Conservation (phyloP, 495 filamentous ascomycete genomes). For the Jackrogersella multiformis region DNA sequence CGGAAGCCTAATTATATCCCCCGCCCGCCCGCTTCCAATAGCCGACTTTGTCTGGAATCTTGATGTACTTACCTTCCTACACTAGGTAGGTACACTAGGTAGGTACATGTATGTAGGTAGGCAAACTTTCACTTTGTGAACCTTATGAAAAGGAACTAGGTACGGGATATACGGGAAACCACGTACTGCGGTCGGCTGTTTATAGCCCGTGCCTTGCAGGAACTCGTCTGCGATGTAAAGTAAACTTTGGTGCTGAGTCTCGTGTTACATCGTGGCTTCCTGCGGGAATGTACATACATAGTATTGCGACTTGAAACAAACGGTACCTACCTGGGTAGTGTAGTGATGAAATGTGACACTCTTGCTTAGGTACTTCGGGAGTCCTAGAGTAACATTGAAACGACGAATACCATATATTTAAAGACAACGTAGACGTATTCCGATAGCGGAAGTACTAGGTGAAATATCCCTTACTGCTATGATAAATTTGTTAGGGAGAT, state of each 20-base stretch:
- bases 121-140: too few relatives aligned
- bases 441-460: too few relatives aligned
- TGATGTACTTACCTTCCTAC: not conserved
- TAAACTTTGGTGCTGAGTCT: constrained; percentile 24
- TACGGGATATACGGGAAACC: too few relatives aligned
- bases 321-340: too few relatives aligned
- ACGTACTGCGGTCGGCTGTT: too few relatives aligned
- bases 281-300: constrained; percentile 26
- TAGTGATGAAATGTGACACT: constrained; percentile 30
- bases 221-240: too few relatives aligned
- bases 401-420: too few relatives aligned
- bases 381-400: not conserved
- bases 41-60: not conserved
- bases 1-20: constrained; percentile 1
- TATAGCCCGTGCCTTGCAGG: not conserved
- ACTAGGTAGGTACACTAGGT: too few relatives aligned
- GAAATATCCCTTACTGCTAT: not conserved
- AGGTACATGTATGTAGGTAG: too few relatives aligned
- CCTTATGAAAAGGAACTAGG: too few relatives aligned
- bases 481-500: not conserved
- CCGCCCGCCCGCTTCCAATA: too few relatives aligned
- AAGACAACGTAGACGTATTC: too few relatives aligned
- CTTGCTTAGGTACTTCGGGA: constrained; percentile 15
- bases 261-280: constrained; percentile 33
- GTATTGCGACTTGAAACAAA: constrained; percentile 38